These are phyloP conservation scores for Nakazawaea molendinolei DNA, from an alignment of 805 yeast genomes.

Conservation along the genomic window DNA sequence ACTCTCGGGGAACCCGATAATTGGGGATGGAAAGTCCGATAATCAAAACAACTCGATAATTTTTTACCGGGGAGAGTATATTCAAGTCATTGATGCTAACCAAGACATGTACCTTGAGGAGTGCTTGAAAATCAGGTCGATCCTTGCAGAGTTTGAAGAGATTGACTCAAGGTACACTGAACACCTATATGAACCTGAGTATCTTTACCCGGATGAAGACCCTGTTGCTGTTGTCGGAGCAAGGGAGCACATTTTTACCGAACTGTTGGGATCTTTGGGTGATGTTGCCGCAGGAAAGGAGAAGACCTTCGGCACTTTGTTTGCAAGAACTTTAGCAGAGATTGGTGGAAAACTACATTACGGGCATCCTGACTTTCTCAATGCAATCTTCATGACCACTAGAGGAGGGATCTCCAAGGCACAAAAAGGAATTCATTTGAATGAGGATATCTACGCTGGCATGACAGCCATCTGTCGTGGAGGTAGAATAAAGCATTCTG, in stretches of 20 bases:
- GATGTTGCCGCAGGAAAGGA: constrained; percentile 98
- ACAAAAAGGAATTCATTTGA: constrained; percentile 85
- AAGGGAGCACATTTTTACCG: constrained; percentile 90
- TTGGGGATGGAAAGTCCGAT: constrained; percentile 96
- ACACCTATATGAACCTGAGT: constrained; percentile 51
- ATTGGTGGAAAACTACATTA: constrained; percentile 93
- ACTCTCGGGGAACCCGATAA: constrained; percentile 87
- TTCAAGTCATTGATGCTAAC: constrained; percentile 92
- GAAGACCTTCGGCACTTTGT: constrained; percentile 93
- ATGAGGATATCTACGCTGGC: constrained; percentile 95
- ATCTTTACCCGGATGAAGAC: constrained; percentile 29
- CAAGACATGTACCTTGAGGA: constrained; percentile 95
- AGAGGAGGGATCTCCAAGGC: constrained; percentile 96
- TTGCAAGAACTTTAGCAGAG: constrained; percentile 88
- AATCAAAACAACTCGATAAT: constrained; percentile 86
- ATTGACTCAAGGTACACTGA: constrained; percentile 40
- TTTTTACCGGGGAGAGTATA: constrained; percentile 88
- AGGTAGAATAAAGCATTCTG: constrained; percentile 92
- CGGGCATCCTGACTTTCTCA: constrained; percentile 94
- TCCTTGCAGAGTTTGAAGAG: constrained; percentile 89
- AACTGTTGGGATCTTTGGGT: constrained; percentile 86
- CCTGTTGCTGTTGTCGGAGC: constrained; percentile 95
- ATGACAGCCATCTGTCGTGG: constrained; percentile 86
- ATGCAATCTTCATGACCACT: constrained; percentile 87
- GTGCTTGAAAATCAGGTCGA: constrained; percentile 83